Conservation (phyloP, 2,329 filamentous ascomycete genomes). For the Mycosphaerella arachidis region DNA sequence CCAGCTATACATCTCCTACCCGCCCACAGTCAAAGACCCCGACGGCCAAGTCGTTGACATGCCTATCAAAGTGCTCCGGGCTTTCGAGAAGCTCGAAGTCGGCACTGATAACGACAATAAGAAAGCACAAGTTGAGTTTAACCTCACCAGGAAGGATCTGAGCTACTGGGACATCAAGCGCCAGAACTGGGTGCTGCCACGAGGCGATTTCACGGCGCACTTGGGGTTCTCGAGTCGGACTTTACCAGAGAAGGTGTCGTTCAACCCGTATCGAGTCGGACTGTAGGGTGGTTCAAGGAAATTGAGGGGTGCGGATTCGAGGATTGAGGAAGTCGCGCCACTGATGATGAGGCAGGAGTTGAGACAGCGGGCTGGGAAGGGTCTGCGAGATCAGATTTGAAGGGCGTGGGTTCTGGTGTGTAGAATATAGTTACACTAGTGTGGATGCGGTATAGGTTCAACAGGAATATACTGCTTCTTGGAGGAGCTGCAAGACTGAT, state of each 20-base stretch:
- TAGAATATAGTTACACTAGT: too few species aligned
- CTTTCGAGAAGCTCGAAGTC: slow-evolving; percentile 42
- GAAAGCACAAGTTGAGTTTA: slow-evolving; percentile 30
- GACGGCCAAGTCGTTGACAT: slow-evolving; percentile 36
- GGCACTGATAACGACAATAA: slow-evolving; percentile 14
- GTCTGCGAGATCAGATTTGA: too few species aligned
- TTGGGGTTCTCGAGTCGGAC: slow-evolving; percentile 31
- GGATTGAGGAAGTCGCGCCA: too few species aligned
- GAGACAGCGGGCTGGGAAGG: not conserved
- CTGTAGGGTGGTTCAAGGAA: not conserved
- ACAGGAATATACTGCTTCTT: too few species aligned
- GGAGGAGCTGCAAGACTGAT: too few species aligned
- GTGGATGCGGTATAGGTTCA: too few species aligned
- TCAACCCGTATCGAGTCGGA: slow-evolving; percentile 9
- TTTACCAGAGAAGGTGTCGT: slow-evolving; percentile 5
- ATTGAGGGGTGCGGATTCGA: too few species aligned
- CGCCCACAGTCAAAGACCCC: slow-evolving; percentile 22
- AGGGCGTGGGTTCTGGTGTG: too few species aligned
- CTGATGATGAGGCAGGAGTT: not conserved
- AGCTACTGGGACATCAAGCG: slow-evolving; percentile 34
- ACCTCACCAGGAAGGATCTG: slow-evolving; percentile 33
- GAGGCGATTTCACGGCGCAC: slow-evolving; percentile 29
- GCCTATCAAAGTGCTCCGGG: slow-evolving; percentile 44
- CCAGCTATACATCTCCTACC: slow-evolving; percentile 53
- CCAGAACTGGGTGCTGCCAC: slow-evolving; percentile 36